phyloP scores from a whole-genome alignment of 305 asterid species.

The Salvia sclarea region DNA sequence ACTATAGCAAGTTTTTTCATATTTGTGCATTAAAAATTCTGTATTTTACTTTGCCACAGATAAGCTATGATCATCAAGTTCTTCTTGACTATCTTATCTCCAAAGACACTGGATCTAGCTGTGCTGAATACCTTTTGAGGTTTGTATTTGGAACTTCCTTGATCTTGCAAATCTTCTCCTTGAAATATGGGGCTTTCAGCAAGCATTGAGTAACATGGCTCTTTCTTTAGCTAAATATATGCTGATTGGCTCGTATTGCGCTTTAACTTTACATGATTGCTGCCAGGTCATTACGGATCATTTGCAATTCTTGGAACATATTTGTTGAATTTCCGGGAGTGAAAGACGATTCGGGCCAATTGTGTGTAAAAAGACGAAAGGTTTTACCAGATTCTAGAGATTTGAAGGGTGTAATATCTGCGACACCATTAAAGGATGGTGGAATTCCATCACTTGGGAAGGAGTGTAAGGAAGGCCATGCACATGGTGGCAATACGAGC shows the following conservation, averaged over 20 bases:
- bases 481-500: conserved; percentile 21
- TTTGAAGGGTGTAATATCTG: conserved; percentile 28
- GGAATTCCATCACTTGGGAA: conserved; percentile 26
- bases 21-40: conserved; percentile 10
- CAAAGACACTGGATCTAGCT: conserved; percentile 75
- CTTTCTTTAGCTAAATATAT: conserved; percentile 1
- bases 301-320: conserved; percentile 69
- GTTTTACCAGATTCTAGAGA: conserved; percentile 29
- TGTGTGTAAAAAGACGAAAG: conserved; percentile 51
- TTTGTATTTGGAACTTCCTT: conserved; percentile 26
- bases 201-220: not conserved
- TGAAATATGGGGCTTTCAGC: not conserved
- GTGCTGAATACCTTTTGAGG: conserved; percentile 92
- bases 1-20: conserved; percentile 6
- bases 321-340: conserved; percentile 62
- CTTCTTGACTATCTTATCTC: conserved; percentile 97
- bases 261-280: conserved; percentile 27
- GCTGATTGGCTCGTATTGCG: not conserved
- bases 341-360: conserved; percentile 32
- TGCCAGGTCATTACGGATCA: conserved; percentile 67
- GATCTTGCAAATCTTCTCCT: conserved; percentile 14
- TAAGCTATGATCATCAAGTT: conserved; percentile 93
- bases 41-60: conserved; percentile 44
- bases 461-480: conserved; percentile 27
- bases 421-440: conserved; percentile 22